phyloP scores from a whole-genome alignment of 2,329 filamentous ascomycete genomes.

The Paecilomyces sp. region DNA sequence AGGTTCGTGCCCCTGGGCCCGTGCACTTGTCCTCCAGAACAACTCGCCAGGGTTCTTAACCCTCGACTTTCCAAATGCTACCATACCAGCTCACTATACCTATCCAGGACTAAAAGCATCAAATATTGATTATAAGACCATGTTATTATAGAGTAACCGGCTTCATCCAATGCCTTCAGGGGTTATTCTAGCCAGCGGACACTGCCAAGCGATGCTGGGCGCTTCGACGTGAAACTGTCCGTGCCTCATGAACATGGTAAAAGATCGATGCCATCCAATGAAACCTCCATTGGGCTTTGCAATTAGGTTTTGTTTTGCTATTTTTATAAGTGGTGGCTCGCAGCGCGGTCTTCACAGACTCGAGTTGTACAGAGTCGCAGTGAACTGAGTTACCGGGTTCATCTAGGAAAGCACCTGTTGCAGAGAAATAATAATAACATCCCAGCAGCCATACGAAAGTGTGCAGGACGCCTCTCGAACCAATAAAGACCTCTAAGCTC shows the following conservation, averaged over 20 bases:
- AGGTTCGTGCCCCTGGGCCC: not conserved
- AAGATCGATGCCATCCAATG: not conserved
- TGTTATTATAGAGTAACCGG: not conserved
- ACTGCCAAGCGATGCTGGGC: not conserved
- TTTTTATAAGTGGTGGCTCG: not conserved
- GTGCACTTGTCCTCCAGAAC: not conserved
- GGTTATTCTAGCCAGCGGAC: not conserved
- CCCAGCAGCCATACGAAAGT: not conserved
- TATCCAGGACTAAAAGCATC: not conserved
- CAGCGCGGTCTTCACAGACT: not conserved
- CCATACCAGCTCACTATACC: not conserved
- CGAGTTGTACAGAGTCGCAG: not conserved
- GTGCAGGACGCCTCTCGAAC: not conserved
- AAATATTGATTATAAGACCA: not conserved
- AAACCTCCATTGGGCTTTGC: not conserved
- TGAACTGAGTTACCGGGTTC: not conserved
- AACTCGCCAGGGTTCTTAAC: not conserved
- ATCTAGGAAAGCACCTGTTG: not conserved
- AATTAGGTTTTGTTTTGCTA: not conserved
- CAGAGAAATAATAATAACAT: not conserved
- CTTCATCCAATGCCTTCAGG: not conserved
- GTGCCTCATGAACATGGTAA: not conserved
- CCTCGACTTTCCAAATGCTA: not conserved
- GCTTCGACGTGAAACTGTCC: not conserved
- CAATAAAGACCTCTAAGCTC: too few relatives aligned